Conservation (phyloP, 257 asterid species). For the Asclepias syriaca region DNA sequence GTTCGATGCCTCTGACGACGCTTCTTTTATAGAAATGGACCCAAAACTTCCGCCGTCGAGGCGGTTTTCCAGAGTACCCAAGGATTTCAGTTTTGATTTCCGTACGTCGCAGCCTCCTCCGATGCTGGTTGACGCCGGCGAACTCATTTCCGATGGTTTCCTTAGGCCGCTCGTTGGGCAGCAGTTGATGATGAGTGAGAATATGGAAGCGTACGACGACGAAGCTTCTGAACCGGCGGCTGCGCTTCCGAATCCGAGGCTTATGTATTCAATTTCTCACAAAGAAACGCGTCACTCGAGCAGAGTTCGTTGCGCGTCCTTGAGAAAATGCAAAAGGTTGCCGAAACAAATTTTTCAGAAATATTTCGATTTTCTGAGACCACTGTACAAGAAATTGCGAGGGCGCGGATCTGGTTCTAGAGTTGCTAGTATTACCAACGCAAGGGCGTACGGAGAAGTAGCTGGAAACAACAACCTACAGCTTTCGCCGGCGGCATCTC, state of each 20-base stretch:
- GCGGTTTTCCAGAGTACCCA: conserved; percentile 57
- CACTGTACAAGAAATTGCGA: conserved; percentile 31
- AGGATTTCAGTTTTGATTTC: conserved; percentile 63
- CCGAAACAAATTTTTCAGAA: conserved; percentile 43
- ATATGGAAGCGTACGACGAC: neutral
- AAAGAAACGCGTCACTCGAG: conserved; percentile 14
- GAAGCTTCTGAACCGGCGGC: neutral
- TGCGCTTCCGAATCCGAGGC: neutral
- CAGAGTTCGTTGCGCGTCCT: conserved; percentile 31
- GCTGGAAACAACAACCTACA: conserved; percentile 23
- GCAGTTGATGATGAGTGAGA: neutral
- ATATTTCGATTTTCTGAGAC: conserved; percentile 50
- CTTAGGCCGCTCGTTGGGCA: conserved; percentile 39
- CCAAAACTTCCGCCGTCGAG: conserved; percentile 75
- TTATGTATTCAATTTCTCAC: conserved; percentile 12
- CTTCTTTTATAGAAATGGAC: conserved; percentile 88
- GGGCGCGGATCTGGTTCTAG: conserved; percentile 23
- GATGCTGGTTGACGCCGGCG: conserved; percentile 57
- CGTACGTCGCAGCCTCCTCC: conserved; percentile 46
- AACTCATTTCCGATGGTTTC: conserved; percentile 62
- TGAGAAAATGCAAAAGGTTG: conserved; percentile 50
- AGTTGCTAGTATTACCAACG: conserved; percentile 16
- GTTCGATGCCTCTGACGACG: conserved; percentile 35
- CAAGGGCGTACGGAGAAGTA: conserved; percentile 1
- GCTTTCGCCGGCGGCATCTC: conserved; percentile 45